phyloP scores from a whole-genome alignment of 2,329 filamentous ascomycete species.

The Trichophyton simii region DNA sequence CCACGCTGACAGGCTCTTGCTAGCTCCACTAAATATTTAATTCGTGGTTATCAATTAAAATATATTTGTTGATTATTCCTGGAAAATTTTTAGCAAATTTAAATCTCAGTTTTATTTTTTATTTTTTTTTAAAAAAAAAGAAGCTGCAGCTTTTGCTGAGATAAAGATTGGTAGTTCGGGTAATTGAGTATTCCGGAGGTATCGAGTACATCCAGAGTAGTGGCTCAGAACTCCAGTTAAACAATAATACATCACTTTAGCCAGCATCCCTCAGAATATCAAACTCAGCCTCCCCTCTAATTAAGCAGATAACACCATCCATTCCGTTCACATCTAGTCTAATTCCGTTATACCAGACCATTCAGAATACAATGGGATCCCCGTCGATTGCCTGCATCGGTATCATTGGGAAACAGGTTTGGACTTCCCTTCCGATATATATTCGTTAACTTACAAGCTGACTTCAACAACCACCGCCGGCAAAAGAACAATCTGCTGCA shows the following conservation, averaged over 20 bases:
- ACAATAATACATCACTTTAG: not conserved
- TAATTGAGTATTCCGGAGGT: no score
- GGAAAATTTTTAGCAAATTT: not conserved
- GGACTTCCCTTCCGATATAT: not conserved
- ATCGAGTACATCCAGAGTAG: not conserved
- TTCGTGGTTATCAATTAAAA: not conserved
- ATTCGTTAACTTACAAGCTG: not conserved
- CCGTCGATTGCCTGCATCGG: slow-evolving; percentile 78
- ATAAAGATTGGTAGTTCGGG: no score
- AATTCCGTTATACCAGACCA: not conserved
- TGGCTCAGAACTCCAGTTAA: not conserved
- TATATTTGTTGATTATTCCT: not conserved
- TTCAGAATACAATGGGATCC: not conserved
- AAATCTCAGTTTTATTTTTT: not conserved
- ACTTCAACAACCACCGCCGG: slow-evolving; percentile 9
- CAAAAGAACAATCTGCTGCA: slow-evolving; percentile 87
- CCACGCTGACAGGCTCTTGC: not conserved
- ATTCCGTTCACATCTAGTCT: not conserved
- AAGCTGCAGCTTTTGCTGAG: not conserved
- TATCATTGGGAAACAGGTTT: slow-evolving; percentile 82
- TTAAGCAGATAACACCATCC: not conserved
- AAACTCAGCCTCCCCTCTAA: not conserved
- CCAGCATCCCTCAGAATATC: no score
- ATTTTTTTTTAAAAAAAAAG: not conserved
- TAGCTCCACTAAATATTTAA: not conserved